phyloP scores from a whole-genome alignment of 2,329 filamentous ascomycete species.

The Calonectria hawksworthii region DNA sequence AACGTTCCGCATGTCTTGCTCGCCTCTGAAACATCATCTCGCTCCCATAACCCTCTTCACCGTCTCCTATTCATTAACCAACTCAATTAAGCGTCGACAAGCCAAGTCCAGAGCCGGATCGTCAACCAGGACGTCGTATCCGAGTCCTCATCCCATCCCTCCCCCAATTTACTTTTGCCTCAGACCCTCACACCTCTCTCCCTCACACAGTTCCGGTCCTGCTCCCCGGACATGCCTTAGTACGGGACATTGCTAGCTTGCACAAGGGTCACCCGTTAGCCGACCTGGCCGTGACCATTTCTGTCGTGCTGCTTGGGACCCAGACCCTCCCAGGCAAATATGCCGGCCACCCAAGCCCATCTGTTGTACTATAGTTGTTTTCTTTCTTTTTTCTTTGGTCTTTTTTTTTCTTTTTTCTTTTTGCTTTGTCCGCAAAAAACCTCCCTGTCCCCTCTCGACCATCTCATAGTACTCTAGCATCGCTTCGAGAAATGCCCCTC shows the following conservation, averaged over 20 bases:
- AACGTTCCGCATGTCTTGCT: constrained; percentile 20
- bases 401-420: constrained; percentile 1
- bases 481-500: constrained; percentile 2
- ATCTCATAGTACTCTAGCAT: not conserved
- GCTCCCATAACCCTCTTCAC: constrained; percentile 7
- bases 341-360: not conserved
- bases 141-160: constrained; percentile 7
- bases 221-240: constrained; percentile 21
- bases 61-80: constrained; percentile 17
- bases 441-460: not conserved
- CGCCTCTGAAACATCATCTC: constrained; percentile 28
- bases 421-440: constrained; percentile 26
- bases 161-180: constrained; percentile 10
- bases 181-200: constrained; percentile 17
- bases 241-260: constrained; percentile 13
- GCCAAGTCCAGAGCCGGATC: constrained; percentile 6
- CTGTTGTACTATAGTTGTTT: not conserved
- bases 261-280: constrained; percentile 25
- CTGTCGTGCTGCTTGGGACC: constrained; percentile 19
- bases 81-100: constrained; percentile 13
- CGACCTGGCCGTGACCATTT: constrained; percentile 23
- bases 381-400: not conserved
- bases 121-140: constrained; percentile 7
- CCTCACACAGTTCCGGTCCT: constrained; percentile 12
- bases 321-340: constrained; percentile 17